Evolutionary conservation across 2,329 filamentous ascomycete species (phyloP).

Genomic region (Cephalotrichum gorgonifer): DNA sequence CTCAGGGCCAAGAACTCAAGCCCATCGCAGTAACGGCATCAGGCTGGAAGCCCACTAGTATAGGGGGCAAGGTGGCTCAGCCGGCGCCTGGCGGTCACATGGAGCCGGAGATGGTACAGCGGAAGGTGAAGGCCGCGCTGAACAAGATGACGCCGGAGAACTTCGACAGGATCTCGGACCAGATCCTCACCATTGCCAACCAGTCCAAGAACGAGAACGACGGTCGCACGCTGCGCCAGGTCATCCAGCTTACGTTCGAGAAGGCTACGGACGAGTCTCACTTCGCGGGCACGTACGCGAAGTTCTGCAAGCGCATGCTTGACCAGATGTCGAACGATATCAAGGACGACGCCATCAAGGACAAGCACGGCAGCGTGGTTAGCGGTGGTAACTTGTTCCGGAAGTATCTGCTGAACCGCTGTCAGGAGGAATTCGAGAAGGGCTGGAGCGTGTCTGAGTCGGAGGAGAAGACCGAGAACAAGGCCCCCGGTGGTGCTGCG

Average conservation of each 20-base stretch:
- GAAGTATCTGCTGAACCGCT: conserved; percentile 96
- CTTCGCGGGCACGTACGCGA: conserved; percentile 98
- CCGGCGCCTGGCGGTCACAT: conserved; percentile 45
- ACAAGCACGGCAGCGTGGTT: conserved; percentile 81
- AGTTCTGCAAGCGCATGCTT: conserved; percentile 96
- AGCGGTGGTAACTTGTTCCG: conserved; percentile 91
- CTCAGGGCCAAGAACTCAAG: conserved; percentile 71
- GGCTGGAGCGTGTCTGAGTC: conserved; percentile 91
- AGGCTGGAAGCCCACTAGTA: conserved; percentile 83
- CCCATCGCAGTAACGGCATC: conserved; percentile 60
- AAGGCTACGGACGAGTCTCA: conserved; percentile 98
- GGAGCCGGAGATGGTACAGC: conserved; percentile 87
- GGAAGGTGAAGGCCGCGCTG: conserved; percentile 94
- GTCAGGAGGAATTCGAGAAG: conserved; percentile 97
- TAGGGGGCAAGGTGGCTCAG: conserved; percentile 34
- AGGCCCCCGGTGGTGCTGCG: conserved; percentile 53
- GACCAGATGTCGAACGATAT: conserved; percentile 92
- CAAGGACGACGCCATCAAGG: conserved; percentile 86
- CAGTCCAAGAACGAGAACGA: conserved; percentile 95
- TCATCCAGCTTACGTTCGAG: conserved; percentile 98
- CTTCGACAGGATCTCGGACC: conserved; percentile 88
- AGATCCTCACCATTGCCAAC: conserved; percentile 83
- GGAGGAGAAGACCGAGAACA: conserved; percentile 23
- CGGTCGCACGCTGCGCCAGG: conserved; percentile 87
- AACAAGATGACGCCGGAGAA: conserved; percentile 99